Percentiles rank a stretch among this genome's conserved stretches.
Conservation (phyloP, 2,329 filamentous ascomycete species). For the Proliferodiscus dingleyae region DNA sequence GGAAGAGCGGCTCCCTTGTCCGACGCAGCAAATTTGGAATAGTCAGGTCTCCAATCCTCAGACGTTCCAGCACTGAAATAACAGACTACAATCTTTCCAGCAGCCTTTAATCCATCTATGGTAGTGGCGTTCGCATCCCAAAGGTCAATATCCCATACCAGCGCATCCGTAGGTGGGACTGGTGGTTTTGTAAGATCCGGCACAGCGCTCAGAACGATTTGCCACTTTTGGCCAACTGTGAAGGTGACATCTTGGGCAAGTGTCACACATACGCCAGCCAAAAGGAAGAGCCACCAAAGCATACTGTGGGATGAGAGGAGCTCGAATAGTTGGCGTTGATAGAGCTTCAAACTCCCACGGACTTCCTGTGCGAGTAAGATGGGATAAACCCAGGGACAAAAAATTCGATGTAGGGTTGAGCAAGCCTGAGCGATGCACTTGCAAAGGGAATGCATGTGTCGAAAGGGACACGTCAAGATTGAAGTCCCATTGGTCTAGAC, state of each 20-base stretch:
- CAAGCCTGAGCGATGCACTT: too few relatives aligned
- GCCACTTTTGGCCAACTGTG: constrained; percentile 15
- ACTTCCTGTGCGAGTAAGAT: background rate
- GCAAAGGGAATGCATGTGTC: constrained; percentile 50
- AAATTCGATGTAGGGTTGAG: too few relatives aligned
- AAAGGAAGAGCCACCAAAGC: constrained; percentile 6
- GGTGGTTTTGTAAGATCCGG: too few relatives aligned
- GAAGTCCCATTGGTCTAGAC: constrained; percentile 39
- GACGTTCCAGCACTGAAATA: constrained; percentile 70
- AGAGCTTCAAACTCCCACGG: background rate
- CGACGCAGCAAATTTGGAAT: constrained; percentile 42
- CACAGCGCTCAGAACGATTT: constrained; percentile 8
- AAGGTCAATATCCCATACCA: constrained; percentile 35
- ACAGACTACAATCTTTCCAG: constrained; percentile 60
- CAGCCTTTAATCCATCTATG: constrained; percentile 42
- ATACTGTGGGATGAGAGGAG: constrained; percentile 6
- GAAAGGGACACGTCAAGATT: constrained; percentile 43
- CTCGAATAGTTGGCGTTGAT: background rate
- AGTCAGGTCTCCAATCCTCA: constrained; percentile 57
- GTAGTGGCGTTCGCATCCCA: constrained; percentile 41
- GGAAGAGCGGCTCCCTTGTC: constrained; percentile 55
- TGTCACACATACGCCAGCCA: constrained; percentile 6
- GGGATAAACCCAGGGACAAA: too few relatives aligned
- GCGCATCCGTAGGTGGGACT: constrained; percentile 11
- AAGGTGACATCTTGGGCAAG: constrained; percentile 5